Base-by-base conservation (phyloP, 306 rosid species). In the Macrotyloma uniflorum region DNA sequence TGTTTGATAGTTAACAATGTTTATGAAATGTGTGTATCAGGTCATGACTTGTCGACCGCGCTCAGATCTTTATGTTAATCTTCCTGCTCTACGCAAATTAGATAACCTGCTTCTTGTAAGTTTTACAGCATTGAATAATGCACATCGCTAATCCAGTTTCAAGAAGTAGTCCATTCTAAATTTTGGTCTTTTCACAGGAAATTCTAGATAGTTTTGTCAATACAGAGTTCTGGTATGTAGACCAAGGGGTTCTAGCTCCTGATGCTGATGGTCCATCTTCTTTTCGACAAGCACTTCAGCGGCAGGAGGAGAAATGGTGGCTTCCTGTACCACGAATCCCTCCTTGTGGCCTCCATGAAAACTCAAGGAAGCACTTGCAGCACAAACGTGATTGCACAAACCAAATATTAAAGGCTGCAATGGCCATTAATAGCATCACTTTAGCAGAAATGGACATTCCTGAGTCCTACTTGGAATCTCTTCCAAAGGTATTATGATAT, bases 91-190 rank as follows among this genome's bases (percentile, higher is more conserved):
- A 28, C 93, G 96, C 2, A 96, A 96, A 90, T 67, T 96, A 86
- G 99, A 96, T 67, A 91, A 93, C 89, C 90, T 96, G 99, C 97
- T 93, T 83, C 97, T 93, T 50, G 99, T 96, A 91, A 86, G 98
- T 68, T 58, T 79, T 73, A 70, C 58, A n/a, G 26, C 73, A 70
- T 49, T 45, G 6, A 35, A 50, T 5, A 66, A 11, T 73, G 9
- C 11, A 74, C 67, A 74, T 50, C 28, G 73, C 30, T 26, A 57
- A 5, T 38, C 55, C 33, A 30, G 28, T 76, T 83, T 67, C 55
- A 63, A 50, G 62, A 68, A 43, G 24, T 58, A 59, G 35, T 69
- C 49, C 74, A 45, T 75, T 86, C 81, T 80, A 49, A 87, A 54
- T 51, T 68, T 35, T 47, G 54, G 70, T 57, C 26, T 70, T 50